Conservation (phyloP, 2,329 filamentous ascomycete species). For the Colletotrichum musae region DNA sequence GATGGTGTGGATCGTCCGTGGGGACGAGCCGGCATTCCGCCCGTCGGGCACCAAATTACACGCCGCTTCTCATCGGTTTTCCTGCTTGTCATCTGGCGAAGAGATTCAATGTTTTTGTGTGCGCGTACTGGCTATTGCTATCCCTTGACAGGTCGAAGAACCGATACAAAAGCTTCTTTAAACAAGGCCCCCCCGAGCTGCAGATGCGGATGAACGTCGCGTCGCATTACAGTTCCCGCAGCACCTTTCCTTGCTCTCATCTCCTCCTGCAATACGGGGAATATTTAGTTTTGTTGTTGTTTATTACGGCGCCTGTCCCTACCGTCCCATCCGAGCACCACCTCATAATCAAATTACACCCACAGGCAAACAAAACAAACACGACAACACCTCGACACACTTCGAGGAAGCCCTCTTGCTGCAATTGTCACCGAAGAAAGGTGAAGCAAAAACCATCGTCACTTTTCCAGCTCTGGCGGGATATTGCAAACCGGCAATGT, state of each 20-base stretch:
- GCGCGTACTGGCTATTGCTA: neutral
- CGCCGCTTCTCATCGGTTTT: neutral
- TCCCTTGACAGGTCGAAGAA: neutral
- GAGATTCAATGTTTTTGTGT: neutral
- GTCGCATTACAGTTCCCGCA: constrained; percentile 33
- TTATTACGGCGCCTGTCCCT: constrained; percentile 25
- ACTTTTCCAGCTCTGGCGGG: neutral
- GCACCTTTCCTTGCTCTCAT: constrained; percentile 34
- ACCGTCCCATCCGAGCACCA: constrained; percentile 22
- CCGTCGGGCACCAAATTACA: constrained; percentile 38
- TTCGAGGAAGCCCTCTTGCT: too few species aligned
- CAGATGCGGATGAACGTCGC: neutral
- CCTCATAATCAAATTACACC: neutral
- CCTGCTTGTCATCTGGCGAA: too few species aligned
- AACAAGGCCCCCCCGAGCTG: constrained; percentile 13
- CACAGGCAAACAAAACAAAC: neutral
- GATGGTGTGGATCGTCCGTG: constrained; percentile 36
- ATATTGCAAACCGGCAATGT: constrained; percentile 12
- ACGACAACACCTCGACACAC: too few species aligned
- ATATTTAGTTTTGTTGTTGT: neutral
- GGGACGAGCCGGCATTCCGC: constrained; percentile 33
- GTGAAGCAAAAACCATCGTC: constrained; percentile 23
- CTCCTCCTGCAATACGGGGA: constrained; percentile 4
- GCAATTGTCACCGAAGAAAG: too few species aligned
- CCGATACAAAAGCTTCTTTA: constrained; percentile 21